phyloP scores from a whole-genome alignment of 2,329 filamentous ascomycete genomes.

The Lomentospora prolificans region DNA sequence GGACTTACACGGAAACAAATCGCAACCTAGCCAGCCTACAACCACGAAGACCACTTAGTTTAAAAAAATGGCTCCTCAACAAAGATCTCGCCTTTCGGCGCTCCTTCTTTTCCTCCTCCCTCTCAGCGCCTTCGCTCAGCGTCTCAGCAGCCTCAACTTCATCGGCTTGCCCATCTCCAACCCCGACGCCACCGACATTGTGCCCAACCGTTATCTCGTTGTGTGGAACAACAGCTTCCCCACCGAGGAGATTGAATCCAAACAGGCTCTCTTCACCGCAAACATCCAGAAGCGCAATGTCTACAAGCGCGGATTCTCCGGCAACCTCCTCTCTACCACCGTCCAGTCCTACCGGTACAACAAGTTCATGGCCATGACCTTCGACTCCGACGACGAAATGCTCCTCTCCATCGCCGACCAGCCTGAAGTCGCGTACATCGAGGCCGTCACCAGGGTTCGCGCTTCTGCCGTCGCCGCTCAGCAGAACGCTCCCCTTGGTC shows the following conservation, averaged over 20 bases:
- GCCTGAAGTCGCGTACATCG: slow-evolving; percentile 40
- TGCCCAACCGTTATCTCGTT: slow-evolving; percentile 52
- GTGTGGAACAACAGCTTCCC: slow-evolving; percentile 49
- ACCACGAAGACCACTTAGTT: too few relatives aligned
- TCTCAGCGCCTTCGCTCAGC: slow-evolving; percentile 15
- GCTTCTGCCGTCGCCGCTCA: slow-evolving; percentile 36
- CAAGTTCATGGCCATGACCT: slow-evolving; percentile 41
- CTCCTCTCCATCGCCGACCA: slow-evolving; percentile 38
- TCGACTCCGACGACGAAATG: slow-evolving; percentile 41
- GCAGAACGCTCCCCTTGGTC: slow-evolving; percentile 41
- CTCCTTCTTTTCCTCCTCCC: slow-evolving; percentile 16
- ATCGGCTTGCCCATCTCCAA: slow-evolving; percentile 40
- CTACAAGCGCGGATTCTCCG: slow-evolving; percentile 37
- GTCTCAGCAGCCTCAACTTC: slow-evolving; percentile 17
- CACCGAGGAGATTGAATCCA: slow-evolving; percentile 36
- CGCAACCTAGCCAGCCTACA: too few relatives aligned
- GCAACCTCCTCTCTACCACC: slow-evolving; percentile 35
- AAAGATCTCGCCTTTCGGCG: slow-evolving; percentile 11
- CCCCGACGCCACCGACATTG: slow-evolving; percentile 33
- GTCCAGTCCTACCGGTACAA: slow-evolving; percentile 32
- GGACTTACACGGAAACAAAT: slow-evolving; percentile 1
- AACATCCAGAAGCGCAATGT: slow-evolving; percentile 48
- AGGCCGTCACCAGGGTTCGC: slow-evolving; percentile 41
- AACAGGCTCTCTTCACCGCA: slow-evolving; percentile 36
- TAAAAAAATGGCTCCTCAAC: slow-evolving; percentile 15